Conservation (phyloP, 768 basidiomycete species). For the Filobasidium wieringae region DNA sequence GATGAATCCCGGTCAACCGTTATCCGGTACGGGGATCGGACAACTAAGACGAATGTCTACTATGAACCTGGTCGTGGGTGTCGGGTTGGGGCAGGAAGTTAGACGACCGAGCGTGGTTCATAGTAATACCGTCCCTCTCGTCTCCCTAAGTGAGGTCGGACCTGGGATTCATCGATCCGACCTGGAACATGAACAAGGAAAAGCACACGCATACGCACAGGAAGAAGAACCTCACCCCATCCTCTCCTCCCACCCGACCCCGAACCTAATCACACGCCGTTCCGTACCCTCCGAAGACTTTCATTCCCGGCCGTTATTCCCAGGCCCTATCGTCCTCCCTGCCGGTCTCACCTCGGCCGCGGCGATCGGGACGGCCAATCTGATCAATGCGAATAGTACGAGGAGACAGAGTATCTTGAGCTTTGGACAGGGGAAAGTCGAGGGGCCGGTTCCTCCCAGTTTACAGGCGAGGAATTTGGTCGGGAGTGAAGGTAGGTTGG, state of each 20-base stretch:
- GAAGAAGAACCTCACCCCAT: no score
- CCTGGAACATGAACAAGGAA: no score
- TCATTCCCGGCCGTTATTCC: no score
- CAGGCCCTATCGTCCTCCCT: background rate
- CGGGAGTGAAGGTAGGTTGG: background rate
- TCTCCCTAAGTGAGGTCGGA: no score
- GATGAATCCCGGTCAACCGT: no score
- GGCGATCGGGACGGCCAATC: background rate
- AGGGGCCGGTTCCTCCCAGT: background rate
- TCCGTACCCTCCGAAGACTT: no score
- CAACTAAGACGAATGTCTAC: background rate
- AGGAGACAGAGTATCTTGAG: background rate
- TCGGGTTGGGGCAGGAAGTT: background rate
- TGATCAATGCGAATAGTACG: background rate
- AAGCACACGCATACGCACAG: no score
- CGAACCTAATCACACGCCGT: no score
- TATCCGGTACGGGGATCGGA: background rate
- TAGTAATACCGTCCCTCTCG: conserved; percentile 3
- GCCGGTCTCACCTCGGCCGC: background rate
- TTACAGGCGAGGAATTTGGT: background rate
- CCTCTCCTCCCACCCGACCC: no score
- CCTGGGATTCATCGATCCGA: no score
- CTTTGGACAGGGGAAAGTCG: background rate
- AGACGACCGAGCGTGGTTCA: conserved; percentile 10
- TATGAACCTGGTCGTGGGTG: background rate